Evolutionary conservation across 495 filamentous ascomycete genomes (phyloP).

Genomic region (Tuber indicum): DNA sequence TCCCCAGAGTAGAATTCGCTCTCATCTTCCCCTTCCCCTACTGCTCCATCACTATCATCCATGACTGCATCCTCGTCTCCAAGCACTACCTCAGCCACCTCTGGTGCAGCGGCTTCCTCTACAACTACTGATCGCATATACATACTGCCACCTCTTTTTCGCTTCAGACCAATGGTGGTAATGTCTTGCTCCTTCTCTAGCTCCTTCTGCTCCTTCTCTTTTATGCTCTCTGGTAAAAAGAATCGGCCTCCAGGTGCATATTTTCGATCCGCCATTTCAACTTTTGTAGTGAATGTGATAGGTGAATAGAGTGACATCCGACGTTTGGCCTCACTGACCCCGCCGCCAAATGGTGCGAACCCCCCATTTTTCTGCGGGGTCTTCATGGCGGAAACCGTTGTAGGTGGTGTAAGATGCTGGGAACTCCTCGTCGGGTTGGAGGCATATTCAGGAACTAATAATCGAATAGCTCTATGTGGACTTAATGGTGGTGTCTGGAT

Average conservation of each 20-base stretch:
- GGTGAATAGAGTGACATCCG: constrained; percentile 40
- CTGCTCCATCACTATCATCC: constrained; percentile 31
- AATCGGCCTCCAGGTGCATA: constrained; percentile 41
- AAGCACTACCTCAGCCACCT: constrained; percentile 27
- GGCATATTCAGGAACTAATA: constrained; percentile 40
- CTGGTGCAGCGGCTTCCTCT: constrained; percentile 22
- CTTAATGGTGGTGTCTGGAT: constrained; percentile 40
- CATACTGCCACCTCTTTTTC: constrained; percentile 24
- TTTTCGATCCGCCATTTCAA: constrained; percentile 41
- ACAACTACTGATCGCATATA: constrained; percentile 27
- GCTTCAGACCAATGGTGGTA: constrained; percentile 19
- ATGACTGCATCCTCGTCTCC: constrained; percentile 28
- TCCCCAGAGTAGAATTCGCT: constrained; percentile 36
- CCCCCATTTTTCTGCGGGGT: constrained; percentile 31
- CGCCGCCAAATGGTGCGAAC: constrained; percentile 6
- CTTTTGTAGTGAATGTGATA: constrained; percentile 34
- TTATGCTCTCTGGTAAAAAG: constrained; percentile 37
- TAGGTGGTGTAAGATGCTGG: constrained; percentile 38
- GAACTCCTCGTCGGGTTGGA: constrained; percentile 19
- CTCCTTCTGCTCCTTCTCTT: constrained; percentile 36
- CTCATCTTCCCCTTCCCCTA: constrained; percentile 27
- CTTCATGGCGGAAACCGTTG: constrained; percentile 24
- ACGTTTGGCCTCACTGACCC: constrained; percentile 32
- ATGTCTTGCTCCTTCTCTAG: constrained; percentile 27
- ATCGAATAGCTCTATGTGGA: constrained; percentile 37